Percentiles rank a stretch among this genome's conserved stretches.
phyloP scores from a whole-genome alignment of 2,329 filamentous ascomycete species.

The Aspergillus pseudoglaucus region DNA sequence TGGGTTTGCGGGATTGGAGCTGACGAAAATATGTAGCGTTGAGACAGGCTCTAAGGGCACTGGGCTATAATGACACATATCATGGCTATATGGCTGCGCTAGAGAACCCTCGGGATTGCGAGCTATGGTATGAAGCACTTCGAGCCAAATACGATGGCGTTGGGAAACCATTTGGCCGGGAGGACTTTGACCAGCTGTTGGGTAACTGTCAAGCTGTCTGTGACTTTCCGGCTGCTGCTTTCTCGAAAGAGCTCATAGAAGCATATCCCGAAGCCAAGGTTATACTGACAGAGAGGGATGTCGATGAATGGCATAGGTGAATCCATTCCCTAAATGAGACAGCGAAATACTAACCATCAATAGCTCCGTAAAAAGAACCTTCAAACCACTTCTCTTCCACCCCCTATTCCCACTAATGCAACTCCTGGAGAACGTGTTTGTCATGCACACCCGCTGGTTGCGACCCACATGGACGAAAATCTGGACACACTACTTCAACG shows the following conservation, averaged over 20 bases:
- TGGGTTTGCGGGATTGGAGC: background rate
- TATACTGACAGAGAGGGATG: constrained; percentile 16
- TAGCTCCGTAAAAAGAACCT: background rate
- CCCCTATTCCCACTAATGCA: background rate
- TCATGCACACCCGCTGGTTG: background rate
- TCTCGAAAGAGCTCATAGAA: constrained; percentile 18
- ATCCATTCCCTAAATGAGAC: no score
- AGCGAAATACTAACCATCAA: background rate
- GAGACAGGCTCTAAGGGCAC: constrained; percentile 34
- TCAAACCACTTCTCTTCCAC: background rate
- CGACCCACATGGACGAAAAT: background rate
- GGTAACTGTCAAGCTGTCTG: constrained; percentile 7
- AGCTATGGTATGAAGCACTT: constrained; percentile 55
- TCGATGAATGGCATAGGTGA: constrained; percentile 18
- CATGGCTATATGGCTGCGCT: constrained; percentile 59
- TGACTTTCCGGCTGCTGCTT: constrained; percentile 12
- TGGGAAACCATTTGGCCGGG: constrained; percentile 28
- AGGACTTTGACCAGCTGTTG: constrained; percentile 12
- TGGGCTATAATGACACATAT: constrained; percentile 59
- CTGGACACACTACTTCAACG: background rate
- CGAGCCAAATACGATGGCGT: constrained; percentile 50
- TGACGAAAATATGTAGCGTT: constrained; percentile 37
- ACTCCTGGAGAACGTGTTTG: background rate
- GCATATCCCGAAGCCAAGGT: constrained; percentile 19
- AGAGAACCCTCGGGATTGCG: constrained; percentile 49